Evolutionary conservation across 805 yeast species (phyloP).

Genomic region (Metschnikowia lunata): DNA sequence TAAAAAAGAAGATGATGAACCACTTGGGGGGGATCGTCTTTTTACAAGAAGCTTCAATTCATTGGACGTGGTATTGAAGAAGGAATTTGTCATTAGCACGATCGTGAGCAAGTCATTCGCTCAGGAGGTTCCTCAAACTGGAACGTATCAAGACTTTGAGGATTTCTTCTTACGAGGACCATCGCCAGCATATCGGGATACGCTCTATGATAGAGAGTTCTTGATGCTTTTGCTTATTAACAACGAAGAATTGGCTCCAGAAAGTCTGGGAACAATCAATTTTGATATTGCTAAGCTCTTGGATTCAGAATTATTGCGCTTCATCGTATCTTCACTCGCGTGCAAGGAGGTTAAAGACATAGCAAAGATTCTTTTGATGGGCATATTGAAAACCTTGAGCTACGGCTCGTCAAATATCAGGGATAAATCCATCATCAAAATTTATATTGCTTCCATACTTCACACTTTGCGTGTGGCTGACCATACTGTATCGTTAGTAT

Average conservation of each 20-base stretch:
- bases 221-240: slow-evolving; percentile 56
- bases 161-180: slow-evolving; percentile 4
- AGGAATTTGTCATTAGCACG: slow-evolving; percentile 46
- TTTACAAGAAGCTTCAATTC: slow-evolving; percentile 43
- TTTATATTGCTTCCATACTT: slow-evolving; percentile 47
- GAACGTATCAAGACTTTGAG: slow-evolving; percentile 3
- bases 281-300: slow-evolving; percentile 55
- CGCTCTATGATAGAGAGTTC: slow-evolving; percentile 67
- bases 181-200: slow-evolving; percentile 18
- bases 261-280: slow-evolving; percentile 19
- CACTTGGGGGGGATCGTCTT: slow-evolving; percentile 46
- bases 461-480: slow-evolving; percentile 26
- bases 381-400: slow-evolving; percentile 39
- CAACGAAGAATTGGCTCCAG: slow-evolving; percentile 56
- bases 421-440: slow-evolving; percentile 52
- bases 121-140: slow-evolving; percentile 1
- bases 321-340: slow-evolving; percentile 45
- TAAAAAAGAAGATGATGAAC: slow-evolving; percentile 34
- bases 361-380: slow-evolving; percentile 40
- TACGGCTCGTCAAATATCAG: slow-evolving; percentile 39
- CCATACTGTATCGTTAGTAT: slow-evolving; percentile 26
- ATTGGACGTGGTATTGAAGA: slow-evolving; percentile 48
- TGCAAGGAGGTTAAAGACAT: slow-evolving; percentile 30
- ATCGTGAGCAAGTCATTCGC: slow-evolving; percentile 24
- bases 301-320: slow-evolving; percentile 53